Evolutionary conservation across 2,329 filamentous ascomycete species (phyloP).

Genomic region (Zasmidium cellare): DNA sequence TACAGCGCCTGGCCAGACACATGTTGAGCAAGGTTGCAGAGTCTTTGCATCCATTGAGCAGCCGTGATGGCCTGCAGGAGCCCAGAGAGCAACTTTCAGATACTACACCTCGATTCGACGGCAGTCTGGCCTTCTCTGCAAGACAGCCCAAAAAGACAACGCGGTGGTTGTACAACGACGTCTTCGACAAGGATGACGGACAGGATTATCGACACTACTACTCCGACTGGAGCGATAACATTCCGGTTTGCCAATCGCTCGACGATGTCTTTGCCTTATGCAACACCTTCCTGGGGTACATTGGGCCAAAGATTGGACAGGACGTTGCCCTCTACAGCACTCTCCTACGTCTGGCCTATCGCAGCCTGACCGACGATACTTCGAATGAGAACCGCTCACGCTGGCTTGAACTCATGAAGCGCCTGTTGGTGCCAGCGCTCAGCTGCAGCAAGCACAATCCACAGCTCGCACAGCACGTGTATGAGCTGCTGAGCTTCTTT

Average conservation of each 20-base stretch:
- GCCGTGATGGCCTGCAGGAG: conserved; percentile 46
- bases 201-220: conserved; percentile 89
- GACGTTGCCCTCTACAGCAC: conserved; percentile 78
- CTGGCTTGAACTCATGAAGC: conserved; percentile 82
- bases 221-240: conserved; percentile 93
- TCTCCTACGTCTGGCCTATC: conserved; percentile 78
- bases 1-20: conserved; percentile 83
- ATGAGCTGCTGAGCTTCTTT: conserved; percentile 76
- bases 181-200: conserved; percentile 69
- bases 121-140: conserved; percentile 54
- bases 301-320: conserved; percentile 85
- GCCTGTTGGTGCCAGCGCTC: conserved; percentile 82
- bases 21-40: conserved; percentile 75
- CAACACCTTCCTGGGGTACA: conserved; percentile 77
- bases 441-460: conserved; percentile 85
- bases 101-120: conserved; percentile 68
- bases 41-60: conserved; percentile 49
- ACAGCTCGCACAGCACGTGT: conserved; percentile 81
- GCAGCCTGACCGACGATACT: conserved; percentile 68
- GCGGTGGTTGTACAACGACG: conserved; percentile 83
- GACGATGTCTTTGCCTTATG: conserved; percentile 90
- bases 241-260: conserved; percentile 85
- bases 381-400: conserved; percentile 70
- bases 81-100: conserved; percentile 57
- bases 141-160: conserved; percentile 66